phyloP scores from a whole-genome alignment of 768 basidiomycete genomes.

The Mycena capillaripes region DNA sequence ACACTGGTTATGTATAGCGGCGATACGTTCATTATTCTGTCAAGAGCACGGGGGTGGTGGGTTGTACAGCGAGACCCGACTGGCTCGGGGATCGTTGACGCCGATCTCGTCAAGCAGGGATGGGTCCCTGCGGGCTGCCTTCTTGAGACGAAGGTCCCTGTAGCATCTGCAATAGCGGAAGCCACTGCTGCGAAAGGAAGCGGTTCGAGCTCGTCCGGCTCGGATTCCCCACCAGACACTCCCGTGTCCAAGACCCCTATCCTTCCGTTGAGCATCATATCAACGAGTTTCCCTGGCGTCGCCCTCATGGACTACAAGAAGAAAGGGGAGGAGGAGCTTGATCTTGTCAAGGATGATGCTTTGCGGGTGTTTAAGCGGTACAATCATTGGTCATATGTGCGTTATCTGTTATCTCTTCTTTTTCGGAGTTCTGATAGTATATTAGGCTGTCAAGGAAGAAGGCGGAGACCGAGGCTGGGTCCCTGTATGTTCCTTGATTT shows the following conservation, averaged over 20 bases:
- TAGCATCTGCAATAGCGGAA: conserved; percentile 88
- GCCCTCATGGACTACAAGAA: conserved; percentile 97
- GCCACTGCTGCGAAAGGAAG: conserved; percentile 71
- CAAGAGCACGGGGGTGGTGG: conserved; percentile 99
- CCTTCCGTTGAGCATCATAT: conserved; percentile 90
- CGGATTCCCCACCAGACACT: conserved; percentile 54
- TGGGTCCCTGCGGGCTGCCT: conserved; percentile 99
- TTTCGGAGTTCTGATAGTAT: conserved; percentile 17
- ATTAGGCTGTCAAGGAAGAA: conserved; percentile 92
- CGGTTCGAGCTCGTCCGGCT: conserved; percentile 43
- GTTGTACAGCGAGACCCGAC: conserved; percentile 95
- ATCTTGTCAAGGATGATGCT: conserved; percentile 89
- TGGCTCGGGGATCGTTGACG: conserved; percentile 83
- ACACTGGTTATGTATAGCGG: conserved; percentile 63
- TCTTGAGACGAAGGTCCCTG: conserved; percentile 92
- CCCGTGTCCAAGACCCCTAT: conserved; percentile 81
- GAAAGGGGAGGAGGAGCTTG: conserved; percentile 94
- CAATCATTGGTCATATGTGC: conserved; percentile 96
- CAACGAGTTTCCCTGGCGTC: conserved; percentile 97
- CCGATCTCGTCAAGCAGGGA: conserved; percentile 86
- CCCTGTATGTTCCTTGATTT: conserved; percentile 66
- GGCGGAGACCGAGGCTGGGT: conserved; percentile 98
- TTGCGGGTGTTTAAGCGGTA: conserved; percentile 97
- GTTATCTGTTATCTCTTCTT: conserved; percentile 39
- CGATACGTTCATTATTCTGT: conserved; percentile 93